Evolutionary conservation across 306 rosid species (phyloP), one percentile per base, ranked within the genome.

Genomic region (Ammopiptanthus mongolicus): DNA sequence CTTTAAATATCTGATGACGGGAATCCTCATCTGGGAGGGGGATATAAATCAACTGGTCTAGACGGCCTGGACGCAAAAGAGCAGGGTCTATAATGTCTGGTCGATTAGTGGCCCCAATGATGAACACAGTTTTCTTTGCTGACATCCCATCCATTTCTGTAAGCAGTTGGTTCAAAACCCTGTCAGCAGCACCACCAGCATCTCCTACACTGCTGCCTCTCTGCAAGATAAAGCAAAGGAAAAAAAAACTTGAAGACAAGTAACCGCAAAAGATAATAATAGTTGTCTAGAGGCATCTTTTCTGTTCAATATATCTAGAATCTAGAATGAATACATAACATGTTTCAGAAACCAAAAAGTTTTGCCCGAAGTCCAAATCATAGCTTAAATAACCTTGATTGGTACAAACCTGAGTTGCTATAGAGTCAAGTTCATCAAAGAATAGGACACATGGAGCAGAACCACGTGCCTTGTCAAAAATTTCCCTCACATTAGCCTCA

Each of bases 81-180:
- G 98, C 98, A 46, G 98, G 93, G 78, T 94, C 98, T 69, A 94
- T 94, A 11, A 94, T 94, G 78, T 94, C 98, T 18, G 98, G 98
- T 74, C 98, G 79, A 86, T 94, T 94, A 37, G 98, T 94, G 23
- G 98, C 98, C 12, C 98, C 98, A 51, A 94, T 94, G 77, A 94
- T 94, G 80, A 94, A 94, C 23, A 94, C 98, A 10, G 98, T 93
- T 71, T 93, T 93, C 88, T 93, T 93, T 22, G 98, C 98, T 6
- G 98, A 88, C 97, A 93, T 93, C 50, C 98, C 98, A 78, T 93
- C 98, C 98, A 93, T 93, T 76, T 93, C 98, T 0, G 98, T 93
- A 8, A 95, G 96, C 65, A 95, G 91, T 77, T 95, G 98, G 79
- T 95, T 95, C 88, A 95, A 75, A 76, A 95, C 98, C 73, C 98